These are phyloP conservation scores for Oenanthe sinensis DNA, from an alignment of 129 eudicot genomes.

Conservation along the genomic window DNA sequence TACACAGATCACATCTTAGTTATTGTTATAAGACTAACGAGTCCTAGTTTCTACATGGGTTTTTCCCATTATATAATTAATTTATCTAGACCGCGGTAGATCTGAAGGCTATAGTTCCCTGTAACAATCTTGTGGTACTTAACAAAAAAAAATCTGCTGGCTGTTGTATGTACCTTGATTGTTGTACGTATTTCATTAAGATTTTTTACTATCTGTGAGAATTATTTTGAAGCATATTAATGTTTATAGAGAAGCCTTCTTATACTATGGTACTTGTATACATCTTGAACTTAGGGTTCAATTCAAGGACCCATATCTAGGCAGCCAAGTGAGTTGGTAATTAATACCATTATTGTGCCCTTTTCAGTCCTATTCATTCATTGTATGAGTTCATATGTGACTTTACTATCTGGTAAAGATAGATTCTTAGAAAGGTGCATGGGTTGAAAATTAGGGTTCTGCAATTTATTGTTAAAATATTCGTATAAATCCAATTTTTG, in stretches of 20 bases:
- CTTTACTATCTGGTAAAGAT: neutral
- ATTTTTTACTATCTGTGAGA: too few species aligned
- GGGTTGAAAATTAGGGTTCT: neutral
- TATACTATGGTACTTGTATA: too few species aligned
- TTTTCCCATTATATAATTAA: neutral
- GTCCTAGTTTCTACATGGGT: neutral
- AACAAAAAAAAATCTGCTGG: neutral
- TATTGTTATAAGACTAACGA: neutral
- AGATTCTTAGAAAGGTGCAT: neutral
- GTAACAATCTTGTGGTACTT: neutral
- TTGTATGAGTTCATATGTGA: neutral
- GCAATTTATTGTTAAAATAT: neutral
- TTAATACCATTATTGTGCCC: neutral
- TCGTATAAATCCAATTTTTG: neutral
- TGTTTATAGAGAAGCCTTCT: too few species aligned
- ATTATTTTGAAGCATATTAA: too few species aligned
- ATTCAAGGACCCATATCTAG: neutral
- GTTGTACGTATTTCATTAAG: neutral
- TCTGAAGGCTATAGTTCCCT: neutral
- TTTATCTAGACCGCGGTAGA: neutral
- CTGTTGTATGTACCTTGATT: neutral
- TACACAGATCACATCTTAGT: neutral
- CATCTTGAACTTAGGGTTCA: neutral
- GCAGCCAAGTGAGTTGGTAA: neutral
- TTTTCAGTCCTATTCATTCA: neutral